Evolutionary conservation across 1,139 yeast genomes (phyloP).

Genomic region (Yamadazyma trypodendri): DNA sequence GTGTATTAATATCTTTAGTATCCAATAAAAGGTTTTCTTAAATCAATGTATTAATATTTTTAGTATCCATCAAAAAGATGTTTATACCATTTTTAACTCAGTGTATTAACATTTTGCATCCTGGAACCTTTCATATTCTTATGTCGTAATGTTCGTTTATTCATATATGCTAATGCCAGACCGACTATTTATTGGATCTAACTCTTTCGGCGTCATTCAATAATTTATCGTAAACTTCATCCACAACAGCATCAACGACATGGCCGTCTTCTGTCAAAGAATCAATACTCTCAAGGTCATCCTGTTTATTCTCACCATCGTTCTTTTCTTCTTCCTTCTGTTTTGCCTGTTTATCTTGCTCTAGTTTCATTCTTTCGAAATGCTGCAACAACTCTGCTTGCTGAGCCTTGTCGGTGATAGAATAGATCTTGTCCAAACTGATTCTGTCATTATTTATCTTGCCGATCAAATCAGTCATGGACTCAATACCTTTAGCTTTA

Average conservation of each 20-base stretch:
- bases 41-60: conserved; percentile 1
- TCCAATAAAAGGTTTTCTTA: too few relatives aligned
- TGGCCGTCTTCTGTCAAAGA: conserved; percentile 20
- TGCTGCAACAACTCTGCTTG: conserved; percentile 12
- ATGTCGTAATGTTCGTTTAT: neutral
- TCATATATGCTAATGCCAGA: conserved; percentile 2
- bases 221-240: conserved; percentile 69
- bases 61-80: conserved; percentile 1
- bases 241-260: conserved; percentile 46
- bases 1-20: conserved; percentile 1
- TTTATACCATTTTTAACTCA: neutral
- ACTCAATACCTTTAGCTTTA: conserved; percentile 73
- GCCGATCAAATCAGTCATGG: conserved; percentile 67
- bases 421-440: conserved; percentile 56
- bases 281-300: conserved; percentile 35
- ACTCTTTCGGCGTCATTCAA: conserved; percentile 66
- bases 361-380: conserved; percentile 11
- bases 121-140: neutral
- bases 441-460: conserved; percentile 57
- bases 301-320: conserved; percentile 6
- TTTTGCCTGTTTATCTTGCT: conserved; percentile 11
- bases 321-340: conserved; percentile 1
- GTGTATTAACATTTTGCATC: too few relatives aligned
- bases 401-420: conserved; percentile 15
- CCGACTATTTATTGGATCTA: conserved; percentile 36